Evolutionary conservation across 352 stramenopile species (phyloP), one percentile per base, ranked within the genome.

Genomic region (Globisporangium yorkense): DNA sequence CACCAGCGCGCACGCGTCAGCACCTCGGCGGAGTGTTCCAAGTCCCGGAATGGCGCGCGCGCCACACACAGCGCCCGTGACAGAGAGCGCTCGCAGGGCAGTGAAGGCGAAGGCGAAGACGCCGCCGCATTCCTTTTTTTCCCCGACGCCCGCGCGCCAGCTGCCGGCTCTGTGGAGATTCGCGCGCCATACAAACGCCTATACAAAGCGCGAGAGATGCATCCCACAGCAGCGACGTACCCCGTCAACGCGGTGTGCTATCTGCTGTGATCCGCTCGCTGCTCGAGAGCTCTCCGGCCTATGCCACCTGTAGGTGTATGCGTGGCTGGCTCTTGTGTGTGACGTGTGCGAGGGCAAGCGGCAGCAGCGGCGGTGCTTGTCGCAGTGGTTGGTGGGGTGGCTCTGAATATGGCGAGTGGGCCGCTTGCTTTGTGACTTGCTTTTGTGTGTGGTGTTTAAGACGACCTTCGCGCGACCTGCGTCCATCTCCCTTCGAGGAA

Each of bases 151-250:
- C n/a, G 6, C 43, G 44, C 18, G 44, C 44, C 48, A 51, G 48
- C 24, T 61, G 56, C 56, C 18, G 13, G 33, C 27, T 58, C 27
- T 27, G 6, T 16, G 41, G 52, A 63, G 58, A 63, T 63, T 63
- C 58, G 40, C 46, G 24, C 15, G 16, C 21, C 27, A 63, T 63
- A 75, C 68, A 65, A 74, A 65, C 59, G 43, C n/a, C 54, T 44
- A 57, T 40, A 72, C 56, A 56, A 39, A 49, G 50, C 59, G 47
- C 47, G 13, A 16, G 18, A 20, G 37, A 41, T 31, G 41, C 52
- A 18, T 15, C 7, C 18, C 31, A 12, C 46, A 40, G 20, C 48
- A 62, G 20, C 29, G 24, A 24, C 33, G 5, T 29, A 41, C 50
- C 40, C n/a, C 24, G n/a, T 49, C 44, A 31, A 5, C 8, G 16